Base-by-base conservation (phyloP, 176 grass and related monocot species). In the Aegilops sharonensis region DNA sequence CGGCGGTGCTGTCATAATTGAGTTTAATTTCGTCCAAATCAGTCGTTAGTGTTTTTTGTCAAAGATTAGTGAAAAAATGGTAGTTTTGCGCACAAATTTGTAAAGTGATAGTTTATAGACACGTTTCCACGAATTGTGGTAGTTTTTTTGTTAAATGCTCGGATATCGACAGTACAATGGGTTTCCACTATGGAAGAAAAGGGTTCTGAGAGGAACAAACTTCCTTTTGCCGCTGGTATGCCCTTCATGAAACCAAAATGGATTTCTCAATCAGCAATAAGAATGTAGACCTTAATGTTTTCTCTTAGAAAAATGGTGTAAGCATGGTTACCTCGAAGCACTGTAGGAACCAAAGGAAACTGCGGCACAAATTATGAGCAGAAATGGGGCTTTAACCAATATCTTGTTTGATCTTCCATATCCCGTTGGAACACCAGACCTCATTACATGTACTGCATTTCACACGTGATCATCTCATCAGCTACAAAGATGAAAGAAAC, bases 331-430 rank as follows among this genome's bases (percentile, higher is more conserved):
- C 94, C 94, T 94, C 20, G 87, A 87, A 24, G 89, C 91, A n/a
- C 89, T 94, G 32, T 92, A 94, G 23, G 68, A 90, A 59, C 94
- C 94, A 9, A 97, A 90, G 25, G 94, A 94, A 92, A 97, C 82
- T 17, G 87, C 91, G 1, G 90, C 85, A 75, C 88, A 74, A 77
- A 97, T 92, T 74, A 97, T 77, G 70, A 97, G 87, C 73, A 97
- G 18, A 82, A 97, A 94, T 17, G 94, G 94, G 3, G 92, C 90
- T 86, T 89, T 97, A 9, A 97, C 78, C 80, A 92, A 82, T 0
- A 82, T 45, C 29, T 63, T 89, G 66, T 82, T 94, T 10, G 79
- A 81, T 88, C 87, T 90, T 71, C 89, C 72, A 13, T 85, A 86
- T 21, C 69, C 78, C 17, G 61, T 85, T 13, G 70, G 83, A 84